phyloP scores from a whole-genome alignment of 805 yeast genomes.

The Wickerhamomyces xylosicus region DNA sequence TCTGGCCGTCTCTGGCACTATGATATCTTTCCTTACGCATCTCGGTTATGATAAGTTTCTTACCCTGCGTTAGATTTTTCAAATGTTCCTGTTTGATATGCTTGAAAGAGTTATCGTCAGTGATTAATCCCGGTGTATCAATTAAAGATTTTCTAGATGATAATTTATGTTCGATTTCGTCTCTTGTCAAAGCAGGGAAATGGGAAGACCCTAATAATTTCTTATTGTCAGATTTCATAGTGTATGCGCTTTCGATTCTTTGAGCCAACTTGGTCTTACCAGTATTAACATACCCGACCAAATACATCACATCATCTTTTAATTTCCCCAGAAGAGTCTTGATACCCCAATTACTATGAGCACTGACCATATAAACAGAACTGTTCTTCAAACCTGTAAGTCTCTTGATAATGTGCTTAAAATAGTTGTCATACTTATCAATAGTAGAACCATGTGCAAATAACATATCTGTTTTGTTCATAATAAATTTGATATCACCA shows the following conservation, averaged over 20 bases:
- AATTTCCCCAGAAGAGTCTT: conserved; percentile 27
- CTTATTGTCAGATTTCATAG: conserved; percentile 4
- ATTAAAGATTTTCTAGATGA: conserved; percentile 21
- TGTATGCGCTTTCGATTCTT: conserved; percentile 26
- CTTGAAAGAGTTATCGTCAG: conserved; percentile 17
- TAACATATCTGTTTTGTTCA: conserved; percentile 34
- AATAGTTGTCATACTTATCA: conserved; percentile 24
- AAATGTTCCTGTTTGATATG: conserved; percentile 20
- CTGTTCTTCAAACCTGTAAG: conserved; percentile 16
- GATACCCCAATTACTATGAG: conserved; percentile 43
- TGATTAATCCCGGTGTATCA: conserved; percentile 31
- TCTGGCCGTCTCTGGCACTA: conserved; percentile 33
- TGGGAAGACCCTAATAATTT: conserved; percentile 26
- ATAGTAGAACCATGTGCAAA: conserved; percentile 22
- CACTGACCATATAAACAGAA: conserved; percentile 37
- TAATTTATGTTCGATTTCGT: conserved; percentile 29
- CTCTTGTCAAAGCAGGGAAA: conserved; percentile 68
- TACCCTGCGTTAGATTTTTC: conserved; percentile 22
- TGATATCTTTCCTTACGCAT: conserved; percentile 20
- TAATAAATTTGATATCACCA: conserved; percentile 18
- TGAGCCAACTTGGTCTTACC: conserved; percentile 61
- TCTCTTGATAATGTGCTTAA: conserved; percentile 22
- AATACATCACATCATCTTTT: conserved; percentile 27
- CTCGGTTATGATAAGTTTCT: conserved; percentile 20
- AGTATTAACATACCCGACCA: conserved; percentile 58